Conservation (phyloP, 2,329 filamentous ascomycete genomes). For the Nemania sp. region DNA sequence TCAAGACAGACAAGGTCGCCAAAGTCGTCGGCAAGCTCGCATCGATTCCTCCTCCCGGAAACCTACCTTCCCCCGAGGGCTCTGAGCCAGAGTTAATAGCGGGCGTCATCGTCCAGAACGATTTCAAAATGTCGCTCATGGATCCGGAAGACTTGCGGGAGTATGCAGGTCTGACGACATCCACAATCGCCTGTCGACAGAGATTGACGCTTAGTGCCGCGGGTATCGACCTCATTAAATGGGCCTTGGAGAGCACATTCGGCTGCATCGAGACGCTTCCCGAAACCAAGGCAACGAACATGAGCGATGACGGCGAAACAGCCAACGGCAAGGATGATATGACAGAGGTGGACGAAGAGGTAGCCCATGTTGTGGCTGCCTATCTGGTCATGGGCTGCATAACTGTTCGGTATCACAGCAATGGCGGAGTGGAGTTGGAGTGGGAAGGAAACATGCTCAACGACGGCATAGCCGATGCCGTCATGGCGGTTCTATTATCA, state of each 20-base stretch:
- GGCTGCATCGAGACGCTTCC: slow-evolving; percentile 76
- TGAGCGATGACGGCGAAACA: slow-evolving; percentile 44
- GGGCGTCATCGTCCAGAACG: slow-evolving; percentile 93
- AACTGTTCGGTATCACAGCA: slow-evolving; percentile 74
- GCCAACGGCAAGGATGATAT: slow-evolving; percentile 42
- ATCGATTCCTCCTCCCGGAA: slow-evolving; percentile 70
- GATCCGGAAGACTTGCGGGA: slow-evolving; percentile 93
- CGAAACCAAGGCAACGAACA: slow-evolving; percentile 53
- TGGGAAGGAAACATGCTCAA: slow-evolving; percentile 99
- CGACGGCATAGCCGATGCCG: slow-evolving; percentile 95
- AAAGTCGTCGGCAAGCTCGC: slow-evolving; percentile 96
- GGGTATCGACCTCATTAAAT: slow-evolving; percentile 87
- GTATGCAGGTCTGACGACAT: slow-evolving; percentile 95
- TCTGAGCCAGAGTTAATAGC: slow-evolving; percentile 65
- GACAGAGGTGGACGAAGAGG: slow-evolving; percentile 69
- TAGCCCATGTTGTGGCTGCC: slow-evolving; percentile 57
- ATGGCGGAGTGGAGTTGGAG: slow-evolving; percentile 84
- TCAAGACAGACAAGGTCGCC: slow-evolving; percentile 91
- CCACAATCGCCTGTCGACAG: slow-evolving; percentile 90
- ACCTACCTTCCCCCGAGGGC: slow-evolving; percentile 39
- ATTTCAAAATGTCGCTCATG: slow-evolving; percentile 97
- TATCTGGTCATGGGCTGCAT: slow-evolving; percentile 90
- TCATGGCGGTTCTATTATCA: slow-evolving; percentile 88
- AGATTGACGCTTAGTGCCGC: slow-evolving; percentile 85
- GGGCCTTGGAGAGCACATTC: slow-evolving; percentile 94